Conservation (phyloP, 2,329 filamentous ascomycete species). For the Zalaria obscura region DNA sequence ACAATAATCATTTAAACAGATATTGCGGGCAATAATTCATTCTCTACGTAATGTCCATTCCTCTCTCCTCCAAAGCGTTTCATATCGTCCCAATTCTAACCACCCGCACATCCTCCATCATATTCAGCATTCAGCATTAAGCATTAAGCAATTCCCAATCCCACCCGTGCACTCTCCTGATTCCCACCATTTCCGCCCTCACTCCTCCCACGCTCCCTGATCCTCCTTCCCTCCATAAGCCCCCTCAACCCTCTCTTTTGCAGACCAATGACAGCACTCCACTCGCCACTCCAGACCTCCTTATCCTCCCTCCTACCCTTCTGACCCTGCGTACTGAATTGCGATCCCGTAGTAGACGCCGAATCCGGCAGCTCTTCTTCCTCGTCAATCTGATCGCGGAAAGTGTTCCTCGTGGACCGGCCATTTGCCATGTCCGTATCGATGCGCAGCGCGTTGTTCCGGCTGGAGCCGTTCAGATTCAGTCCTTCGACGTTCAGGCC, state of each 20-base stretch:
- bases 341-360: constrained; percentile 17
- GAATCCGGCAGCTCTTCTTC: constrained; percentile 17
- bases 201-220: constrained; percentile 54
- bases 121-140: too few relatives aligned
- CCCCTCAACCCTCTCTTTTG: constrained; percentile 88
- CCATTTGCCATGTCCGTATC: constrained; percentile 34
- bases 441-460: constrained; percentile 27
- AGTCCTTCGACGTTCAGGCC: constrained; percentile 7
- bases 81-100: too few relatives aligned
- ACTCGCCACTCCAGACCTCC: constrained; percentile 66
- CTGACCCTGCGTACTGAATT: constrained; percentile 20
- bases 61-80: too few relatives aligned
- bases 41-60: too few relatives aligned
- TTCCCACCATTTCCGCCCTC: constrained; percentile 10
- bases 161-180: constrained; percentile 18
- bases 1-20: too few relatives aligned
- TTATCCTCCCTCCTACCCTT: constrained; percentile 29
- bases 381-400: constrained; percentile 17
- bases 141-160: constrained; percentile 8
- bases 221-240: constrained; percentile 82
- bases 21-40: too few relatives aligned
- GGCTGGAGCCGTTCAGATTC: constrained; percentile 21
- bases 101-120: too few relatives aligned
- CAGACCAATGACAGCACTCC: constrained; percentile 82
- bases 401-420: constrained; percentile 19